A percentile compares a stretch with the other conserved stretches of the same genome.
Evolutionary conservation across 1,139 yeast species (phyloP).

Genomic region (Saccharomycopsis phalli): DNA sequence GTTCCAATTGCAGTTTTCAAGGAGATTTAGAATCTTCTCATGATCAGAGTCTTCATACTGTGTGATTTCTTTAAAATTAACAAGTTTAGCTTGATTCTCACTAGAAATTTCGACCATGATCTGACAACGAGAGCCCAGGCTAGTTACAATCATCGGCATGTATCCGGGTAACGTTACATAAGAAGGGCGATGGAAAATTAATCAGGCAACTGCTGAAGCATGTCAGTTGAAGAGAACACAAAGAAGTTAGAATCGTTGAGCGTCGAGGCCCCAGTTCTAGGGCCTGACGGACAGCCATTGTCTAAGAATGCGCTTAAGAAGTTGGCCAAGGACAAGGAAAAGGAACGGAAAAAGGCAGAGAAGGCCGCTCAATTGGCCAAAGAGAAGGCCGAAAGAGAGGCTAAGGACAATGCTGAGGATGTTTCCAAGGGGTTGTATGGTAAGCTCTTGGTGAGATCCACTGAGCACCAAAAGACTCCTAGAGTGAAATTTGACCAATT

Average conservation of each 20-base stretch:
- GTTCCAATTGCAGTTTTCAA: constrained; percentile 38
- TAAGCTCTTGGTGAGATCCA: constrained; percentile 71
- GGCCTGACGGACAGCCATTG: constrained; percentile 88
- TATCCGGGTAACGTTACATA: no score
- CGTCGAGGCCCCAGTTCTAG: constrained; percentile 31
- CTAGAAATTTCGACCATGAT: constrained; percentile 22
- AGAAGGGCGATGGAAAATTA: no score
- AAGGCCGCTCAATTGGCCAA: constrained; percentile 82
- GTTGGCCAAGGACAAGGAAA: constrained; percentile 86
- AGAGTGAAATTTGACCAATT: constrained; percentile 53
- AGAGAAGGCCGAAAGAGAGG: constrained; percentile 78
- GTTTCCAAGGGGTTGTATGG: constrained; percentile 88
- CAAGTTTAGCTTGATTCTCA: constrained; percentile 26
- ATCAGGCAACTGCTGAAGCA: no score
- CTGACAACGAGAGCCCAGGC: no score
- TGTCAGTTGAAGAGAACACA: constrained; percentile 11
- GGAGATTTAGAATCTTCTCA: constrained; percentile 31
- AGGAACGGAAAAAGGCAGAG: constrained; percentile 88
- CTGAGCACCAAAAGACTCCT: constrained; percentile 46
- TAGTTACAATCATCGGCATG: no score
- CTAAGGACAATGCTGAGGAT: constrained; percentile 71
- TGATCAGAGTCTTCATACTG: constrained; percentile 33
- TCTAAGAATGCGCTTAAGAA: constrained; percentile 94
- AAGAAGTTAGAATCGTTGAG: constrained; percentile 9
- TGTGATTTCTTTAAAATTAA: constrained; percentile 40